Base-by-base conservation (phyloP, 352 stramenopile genomes). In the Globisporangium parvum region DNA sequence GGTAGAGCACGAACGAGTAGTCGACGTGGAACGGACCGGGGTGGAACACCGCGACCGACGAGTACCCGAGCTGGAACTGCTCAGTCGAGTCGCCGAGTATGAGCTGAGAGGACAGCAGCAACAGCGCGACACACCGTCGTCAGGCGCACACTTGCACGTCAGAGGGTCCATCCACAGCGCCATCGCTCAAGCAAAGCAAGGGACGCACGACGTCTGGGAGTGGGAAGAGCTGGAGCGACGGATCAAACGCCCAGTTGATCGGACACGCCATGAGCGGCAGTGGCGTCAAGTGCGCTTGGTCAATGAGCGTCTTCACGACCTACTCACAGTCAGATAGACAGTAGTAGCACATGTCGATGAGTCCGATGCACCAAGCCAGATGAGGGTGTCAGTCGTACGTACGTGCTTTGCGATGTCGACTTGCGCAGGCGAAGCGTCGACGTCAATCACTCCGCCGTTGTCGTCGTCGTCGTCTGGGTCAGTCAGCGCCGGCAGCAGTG, bases 161-260 rank as follows among this genome's bases (percentile, higher is more conserved):
- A 37, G 23, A 41, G 5, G 5, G 37, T 42, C 17, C 6, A 52
- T 60, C 3, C n/a, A 47, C 21, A 11, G 15, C 8, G 45, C 40
- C 26, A 31, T n/a, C 14, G 2, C n/a, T n/a, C 28, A n/a, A n/a
- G 20, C 6, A 39, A 37, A 10, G 28, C 14, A 41, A 28, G 50
- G 0, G 6, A 60, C 62, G 26, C 51, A 96, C 62, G 57, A 96
- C 86, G 66, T 98, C 87, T 0, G 95, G 95, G 49, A 93, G 69
- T 1, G 95, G 95, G 66, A 98, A 98, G 17, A 98, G 74, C 52
- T 93, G 81, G 42, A 98, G 63, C 6, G 88, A 79, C 41, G 91
- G 81, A 69, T 98, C 92, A 59, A 93, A 97, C 23, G 93, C 85
- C 91, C 92, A 98, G 63, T 96, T 96, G 58, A 98, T 95, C n/a